Evolutionary conservation across 345 rosid genomes (phyloP).

Genomic region (Linum trigynum): DNA sequence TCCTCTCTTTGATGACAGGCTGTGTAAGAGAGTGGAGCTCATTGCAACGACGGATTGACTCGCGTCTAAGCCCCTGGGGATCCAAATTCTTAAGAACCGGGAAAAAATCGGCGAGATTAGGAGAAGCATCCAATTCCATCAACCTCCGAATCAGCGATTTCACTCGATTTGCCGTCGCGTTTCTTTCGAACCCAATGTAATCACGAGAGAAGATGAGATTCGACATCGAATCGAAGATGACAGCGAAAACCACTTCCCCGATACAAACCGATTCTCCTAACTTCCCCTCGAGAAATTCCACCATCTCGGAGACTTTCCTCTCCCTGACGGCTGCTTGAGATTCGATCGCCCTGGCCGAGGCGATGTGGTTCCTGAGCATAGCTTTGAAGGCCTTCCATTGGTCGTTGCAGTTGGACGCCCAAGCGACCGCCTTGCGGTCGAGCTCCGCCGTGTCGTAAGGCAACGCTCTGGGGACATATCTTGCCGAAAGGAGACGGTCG

Average conservation of each 20-base stretch:
- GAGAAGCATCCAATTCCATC: neutral
- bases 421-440: neutral
- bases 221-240: neutral
- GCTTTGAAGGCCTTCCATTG: neutral
- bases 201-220: neutral
- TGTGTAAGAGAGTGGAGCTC: neutral
- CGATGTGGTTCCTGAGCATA: neutral
- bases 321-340: slow-evolving; percentile 1
- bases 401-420: slow-evolving; percentile 2
- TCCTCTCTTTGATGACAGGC: neutral
- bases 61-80: neutral
- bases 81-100: neutral
- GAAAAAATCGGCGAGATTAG: neutral
- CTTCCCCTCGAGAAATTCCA: neutral
- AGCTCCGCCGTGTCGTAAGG: neutral
- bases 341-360: slow-evolving; percentile 3
- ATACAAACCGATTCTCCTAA: neutral
- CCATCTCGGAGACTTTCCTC: neutral
- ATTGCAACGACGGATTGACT: neutral
- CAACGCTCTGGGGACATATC: slow-evolving; percentile 2
- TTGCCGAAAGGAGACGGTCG: slow-evolving; percentile 15
- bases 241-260: neutral
- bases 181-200: neutral
- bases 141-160: neutral
- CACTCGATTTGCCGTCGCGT: neutral